phyloP scores from a whole-genome alignment of 164 flowering plant species.

The Aristolochia contorta region DNA sequence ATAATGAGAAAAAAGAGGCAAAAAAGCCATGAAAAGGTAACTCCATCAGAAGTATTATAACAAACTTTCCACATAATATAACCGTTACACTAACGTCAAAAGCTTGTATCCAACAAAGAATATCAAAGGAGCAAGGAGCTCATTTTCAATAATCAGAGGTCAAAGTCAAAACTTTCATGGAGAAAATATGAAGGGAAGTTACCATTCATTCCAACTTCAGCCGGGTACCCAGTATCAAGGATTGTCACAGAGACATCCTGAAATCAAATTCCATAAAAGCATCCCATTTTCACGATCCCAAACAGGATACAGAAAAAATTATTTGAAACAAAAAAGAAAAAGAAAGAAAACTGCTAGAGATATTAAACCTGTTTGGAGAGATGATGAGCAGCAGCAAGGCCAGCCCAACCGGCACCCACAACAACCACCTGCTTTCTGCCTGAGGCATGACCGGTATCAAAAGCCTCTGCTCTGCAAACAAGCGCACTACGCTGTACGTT shows the following conservation, averaged over 20 bases:
- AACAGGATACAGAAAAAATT: neutral
- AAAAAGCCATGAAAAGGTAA: too few relatives aligned
- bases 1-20: too few relatives aligned
- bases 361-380: constrained; percentile 49
- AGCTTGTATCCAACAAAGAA: too few relatives aligned
- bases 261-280: constrained; percentile 6
- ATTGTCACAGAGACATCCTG: constrained; percentile 59
- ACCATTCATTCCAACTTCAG: constrained; percentile 40
- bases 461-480: constrained; percentile 22
- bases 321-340: neutral
- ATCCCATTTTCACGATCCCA: neutral
- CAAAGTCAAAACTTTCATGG: neutral
- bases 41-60: too few relatives aligned
- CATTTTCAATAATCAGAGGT: constrained; percentile 17
- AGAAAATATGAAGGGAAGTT: constrained; percentile 1
- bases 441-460: constrained; percentile 10
- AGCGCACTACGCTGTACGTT: neutral
- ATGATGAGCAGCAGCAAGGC: constrained; percentile 59
- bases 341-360: neutral
- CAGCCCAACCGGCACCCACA: constrained; percentile 64
- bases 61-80: too few relatives aligned
- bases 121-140: neutral
- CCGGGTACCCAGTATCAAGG: constrained; percentile 26
- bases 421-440: constrained; percentile 41
- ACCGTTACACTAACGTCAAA: too few relatives aligned